Conservation (phyloP, 331 rosid species). For the Malus hybrid region DNA sequence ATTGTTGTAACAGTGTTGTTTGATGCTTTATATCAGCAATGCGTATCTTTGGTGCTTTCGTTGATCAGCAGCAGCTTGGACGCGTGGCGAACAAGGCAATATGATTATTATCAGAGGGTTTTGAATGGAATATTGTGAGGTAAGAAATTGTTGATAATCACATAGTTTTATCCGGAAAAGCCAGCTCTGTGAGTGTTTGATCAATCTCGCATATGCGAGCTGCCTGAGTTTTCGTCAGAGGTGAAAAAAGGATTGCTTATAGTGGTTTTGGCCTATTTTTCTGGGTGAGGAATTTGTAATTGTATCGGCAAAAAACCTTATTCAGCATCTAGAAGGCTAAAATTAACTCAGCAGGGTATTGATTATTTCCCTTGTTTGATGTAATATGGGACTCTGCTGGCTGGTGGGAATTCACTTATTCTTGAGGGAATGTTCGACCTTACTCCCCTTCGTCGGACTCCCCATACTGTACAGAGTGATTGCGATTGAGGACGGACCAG, state of each 20-base stretch:
- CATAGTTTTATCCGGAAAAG: constrained; percentile 29
- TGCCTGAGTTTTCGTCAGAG: constrained; percentile 23
- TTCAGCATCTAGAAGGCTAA: constrained; percentile 18
- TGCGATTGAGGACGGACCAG: constrained; percentile 20
- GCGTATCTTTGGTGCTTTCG: constrained; percentile 93
- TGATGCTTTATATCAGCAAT: constrained; percentile 53
- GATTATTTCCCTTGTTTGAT: constrained; percentile 15
- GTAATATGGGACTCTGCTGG: constrained; percentile 26
- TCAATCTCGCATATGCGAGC: constrained; percentile 16
- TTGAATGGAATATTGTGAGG: constrained; percentile 92
- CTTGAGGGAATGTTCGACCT: constrained; percentile 20
- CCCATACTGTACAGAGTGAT: constrained; percentile 36
- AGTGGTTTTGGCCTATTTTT: constrained; percentile 28
- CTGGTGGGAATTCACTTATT: constrained; percentile 8
- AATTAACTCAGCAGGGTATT: constrained; percentile 21
- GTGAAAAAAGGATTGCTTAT: constrained; percentile 15
- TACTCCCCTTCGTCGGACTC: constrained; percentile 21
- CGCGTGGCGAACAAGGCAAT: constrained; percentile 98
- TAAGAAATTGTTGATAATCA: constrained; percentile 15
- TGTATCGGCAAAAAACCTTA: constrained; percentile 13
- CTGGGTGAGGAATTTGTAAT: constrained; percentile 25
- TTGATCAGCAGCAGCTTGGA: constrained; percentile 94
- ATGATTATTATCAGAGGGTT: constrained; percentile 93
- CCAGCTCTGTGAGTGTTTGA: constrained; percentile 19
- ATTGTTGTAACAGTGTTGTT: constrained; percentile 6